Base-by-base conservation (phyloP, 78 protist genomes). In the Dictyostelium brefeldianum region DNA sequence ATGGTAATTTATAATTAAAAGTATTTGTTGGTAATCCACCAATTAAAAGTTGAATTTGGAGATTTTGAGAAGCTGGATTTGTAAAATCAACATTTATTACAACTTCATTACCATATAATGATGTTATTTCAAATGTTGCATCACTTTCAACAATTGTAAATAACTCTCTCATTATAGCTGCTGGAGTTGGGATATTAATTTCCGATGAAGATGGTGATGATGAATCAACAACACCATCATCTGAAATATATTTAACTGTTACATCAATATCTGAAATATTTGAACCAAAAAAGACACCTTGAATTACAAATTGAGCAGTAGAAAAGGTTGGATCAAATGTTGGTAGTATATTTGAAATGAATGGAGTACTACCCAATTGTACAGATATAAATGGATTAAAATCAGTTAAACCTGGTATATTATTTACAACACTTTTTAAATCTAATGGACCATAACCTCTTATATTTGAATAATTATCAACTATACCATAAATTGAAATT, bases 401-500 rank as follows among this genome's bases (percentile, higher is more conserved):
- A 31, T 43, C 10, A 14, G 4, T n/a, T 15, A n/a, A 15, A 31
- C 48, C 22, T 51, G 56, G 12, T 18, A n/a, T 62, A 25, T 6
- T 17, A 31, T 31, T 43, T 1, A 67, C 20, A 0, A 12, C 31
- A 11, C 31, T 14, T 15, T 31, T 67, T 67, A 67, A 67, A 29
- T 22, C 17, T 11, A 20, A 27, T 17, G 50, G 9, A 6, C 48
- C 43, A 31, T 67, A 67, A 67, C 75, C 75, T 15, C 11, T 31
- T 0, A 41, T 43, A 67, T 67, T 67, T 36, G 36, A 27, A 31
- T 29, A 67, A 29, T 67, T 25, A 31, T 67, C 75, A 0, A 67
- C 75, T 1, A 67, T 67, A 29, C 75, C 75, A 67, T 67, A 67
- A 18, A 67, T 67, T 67, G 75, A 67, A 31, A 67, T 9, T 17